Evolutionary conservation across 768 basidiomycete species (phyloP).

Genomic region (Kondoa subrosea): DNA sequence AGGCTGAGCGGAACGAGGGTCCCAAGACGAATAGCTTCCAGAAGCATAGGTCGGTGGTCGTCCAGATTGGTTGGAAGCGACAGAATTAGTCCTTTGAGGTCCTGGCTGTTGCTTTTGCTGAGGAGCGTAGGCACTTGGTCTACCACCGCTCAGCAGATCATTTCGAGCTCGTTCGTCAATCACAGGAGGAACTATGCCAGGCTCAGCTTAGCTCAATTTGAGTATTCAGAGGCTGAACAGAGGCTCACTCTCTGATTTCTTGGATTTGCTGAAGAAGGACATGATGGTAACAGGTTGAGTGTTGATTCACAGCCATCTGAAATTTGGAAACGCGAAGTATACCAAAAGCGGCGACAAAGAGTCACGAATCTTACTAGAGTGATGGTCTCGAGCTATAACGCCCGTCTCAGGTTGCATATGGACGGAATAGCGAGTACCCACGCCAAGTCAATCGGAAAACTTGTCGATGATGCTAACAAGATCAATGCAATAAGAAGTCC

Average conservation of each 20-base stretch:
- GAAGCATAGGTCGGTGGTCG: not conserved
- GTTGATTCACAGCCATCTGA: too few relatives aligned
- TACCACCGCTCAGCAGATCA: not conserved
- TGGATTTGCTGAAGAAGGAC: conserved; percentile 5
- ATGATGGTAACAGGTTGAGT: too few relatives aligned
- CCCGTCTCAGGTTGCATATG: too few relatives aligned
- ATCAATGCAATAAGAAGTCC: not conserved
- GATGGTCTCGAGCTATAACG: too few relatives aligned
- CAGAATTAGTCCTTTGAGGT: not conserved
- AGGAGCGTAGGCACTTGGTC: not conserved
- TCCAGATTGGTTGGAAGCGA: not conserved
- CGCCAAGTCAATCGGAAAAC: too few relatives aligned
- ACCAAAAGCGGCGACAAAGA: not conserved
- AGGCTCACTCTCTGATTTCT: conserved; percentile 9
- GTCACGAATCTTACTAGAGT: too few relatives aligned
- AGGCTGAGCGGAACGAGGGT: not conserved
- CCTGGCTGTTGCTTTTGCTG: not conserved
- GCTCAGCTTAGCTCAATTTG: not conserved
- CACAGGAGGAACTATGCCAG: not conserved
- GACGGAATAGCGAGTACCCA: too few relatives aligned
- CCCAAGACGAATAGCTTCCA: not conserved
- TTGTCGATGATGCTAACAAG: too few relatives aligned
- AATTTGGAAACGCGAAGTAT: too few relatives aligned
- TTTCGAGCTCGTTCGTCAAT: not conserved
- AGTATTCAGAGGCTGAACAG: conserved; percentile 2